Evolutionary conservation across 495 filamentous ascomycete genomes (phyloP), one percentile per base, ranked within the genome.

Genomic region (Xanthoparmelia taractica): DNA sequence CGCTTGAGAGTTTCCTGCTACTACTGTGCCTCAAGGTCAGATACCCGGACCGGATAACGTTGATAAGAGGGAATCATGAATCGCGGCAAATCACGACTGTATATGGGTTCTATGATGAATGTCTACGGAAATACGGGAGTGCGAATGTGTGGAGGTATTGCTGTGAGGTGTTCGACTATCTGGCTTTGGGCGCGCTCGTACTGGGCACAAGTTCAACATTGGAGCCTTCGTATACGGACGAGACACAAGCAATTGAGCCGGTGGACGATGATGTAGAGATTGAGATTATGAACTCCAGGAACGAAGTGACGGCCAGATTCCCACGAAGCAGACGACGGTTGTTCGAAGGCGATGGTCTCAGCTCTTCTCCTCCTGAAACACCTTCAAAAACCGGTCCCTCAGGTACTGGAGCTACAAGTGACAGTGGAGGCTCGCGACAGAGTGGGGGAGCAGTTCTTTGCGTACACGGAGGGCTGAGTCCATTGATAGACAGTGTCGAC

Each of bases 71-170:
- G 27, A 98, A 98, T 71, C 94, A 98, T 78, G 94, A 98, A 72
- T 96, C 92, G 15, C 84, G 94, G 43, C 94, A 98, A 71, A 98
- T 98, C 71, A 98, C 94, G 27, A 95, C 89, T 8, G 94, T 98
- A 36, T 98, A 98, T 73, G 94, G 94, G 56, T 98, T 98, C 79
- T 98, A 98, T 78, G 94, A 98, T 70, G 94, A 98, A 72, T 98
- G 94, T 70, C 80, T 97, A 58, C 87, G 95, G 47, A 98, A 98
- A 76, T 98, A 98, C 71, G 94, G 94, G 59, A 94, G 83, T 73
- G 94, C 94, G 23, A 98, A 97, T 66, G 94, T 98, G 1, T 98
- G 94, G 94, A 83, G 92, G 57, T 96, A 98, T 72, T 98, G 94
- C 78, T 97, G 94, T 75, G 94, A 98, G 73, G 91, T 97, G 4